phyloP scores from a whole-genome alignment of 1,284 basidiomycete species.

The Chondrostereum purpureum region DNA sequence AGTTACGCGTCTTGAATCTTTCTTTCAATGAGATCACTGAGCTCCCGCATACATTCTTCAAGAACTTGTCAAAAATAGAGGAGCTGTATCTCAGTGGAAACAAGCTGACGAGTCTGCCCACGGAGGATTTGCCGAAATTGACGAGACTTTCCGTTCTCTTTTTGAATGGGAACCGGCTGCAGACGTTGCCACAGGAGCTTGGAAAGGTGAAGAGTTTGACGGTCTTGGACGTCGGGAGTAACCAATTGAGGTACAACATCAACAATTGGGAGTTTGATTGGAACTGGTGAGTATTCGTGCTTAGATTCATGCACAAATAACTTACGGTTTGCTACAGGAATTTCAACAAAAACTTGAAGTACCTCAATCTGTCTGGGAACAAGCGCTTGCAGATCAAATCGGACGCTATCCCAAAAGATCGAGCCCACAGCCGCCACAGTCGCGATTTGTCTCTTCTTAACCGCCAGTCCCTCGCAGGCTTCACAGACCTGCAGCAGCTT shows the following conservation, averaged over 20 bases:
- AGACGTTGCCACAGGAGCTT: constrained; percentile 88
- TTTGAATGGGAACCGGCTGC: constrained; percentile 92
- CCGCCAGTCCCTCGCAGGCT: constrained; percentile 67
- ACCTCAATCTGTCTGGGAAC: constrained; percentile 61
- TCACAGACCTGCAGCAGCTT: constrained; percentile 77
- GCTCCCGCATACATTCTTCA: constrained; percentile 74
- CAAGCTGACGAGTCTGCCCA: constrained; percentile 83
- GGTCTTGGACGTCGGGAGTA: constrained; percentile 91
- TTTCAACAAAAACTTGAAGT: constrained; percentile 89
- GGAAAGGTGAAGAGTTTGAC: constrained; percentile 77
- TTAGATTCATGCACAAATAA: constrained; percentile 2
- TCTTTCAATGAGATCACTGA: constrained; percentile 96
- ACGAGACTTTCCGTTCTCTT: constrained; percentile 71
- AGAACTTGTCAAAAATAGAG: constrained; percentile 63
- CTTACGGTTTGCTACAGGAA: constrained; percentile 55
- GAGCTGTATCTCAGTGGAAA: constrained; percentile 94
- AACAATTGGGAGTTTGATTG: constrained; percentile 99
- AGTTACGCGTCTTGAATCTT: constrained; percentile 82
- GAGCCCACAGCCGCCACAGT: too few species aligned
- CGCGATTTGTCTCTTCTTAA: too few species aligned
- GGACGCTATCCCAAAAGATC: constrained; percentile 18
- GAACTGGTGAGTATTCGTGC: constrained; percentile 76
- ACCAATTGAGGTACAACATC: constrained; percentile 95
- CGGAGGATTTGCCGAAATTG: constrained; percentile 77
- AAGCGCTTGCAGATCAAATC: constrained; percentile 43